Conservation (phyloP, 352 stramenopile species). For the Phytophthora hybrid region DNA sequence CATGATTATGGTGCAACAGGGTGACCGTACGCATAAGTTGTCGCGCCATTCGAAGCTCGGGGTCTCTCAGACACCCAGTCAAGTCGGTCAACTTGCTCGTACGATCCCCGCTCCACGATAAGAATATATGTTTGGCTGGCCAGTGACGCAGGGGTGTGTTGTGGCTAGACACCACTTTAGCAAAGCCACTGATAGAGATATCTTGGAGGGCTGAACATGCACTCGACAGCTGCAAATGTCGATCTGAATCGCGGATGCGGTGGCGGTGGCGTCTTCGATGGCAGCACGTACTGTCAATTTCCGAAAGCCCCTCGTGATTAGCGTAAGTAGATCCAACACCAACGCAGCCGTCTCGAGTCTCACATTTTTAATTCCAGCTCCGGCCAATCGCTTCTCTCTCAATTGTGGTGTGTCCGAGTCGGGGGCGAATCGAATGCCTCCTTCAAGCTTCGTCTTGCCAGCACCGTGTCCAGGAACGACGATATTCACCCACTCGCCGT, state of each 20-base stretch:
- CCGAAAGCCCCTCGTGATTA: not conserved
- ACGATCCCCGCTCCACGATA: no score
- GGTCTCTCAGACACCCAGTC: no score
- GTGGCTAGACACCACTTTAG: not conserved
- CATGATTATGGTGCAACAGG: no score
- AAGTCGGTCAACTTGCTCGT: no score
- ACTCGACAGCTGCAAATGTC: not conserved
- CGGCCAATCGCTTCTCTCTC: not conserved
- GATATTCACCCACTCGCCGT: not conserved
- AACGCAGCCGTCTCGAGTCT: not conserved
- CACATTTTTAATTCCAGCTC: no score
- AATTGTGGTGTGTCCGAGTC: not conserved
- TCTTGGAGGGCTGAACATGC: not conserved
- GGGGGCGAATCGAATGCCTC: not conserved
- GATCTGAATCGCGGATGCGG: not conserved
- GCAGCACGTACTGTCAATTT: no score
- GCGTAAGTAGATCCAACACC: not conserved
- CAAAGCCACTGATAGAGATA: not conserved
- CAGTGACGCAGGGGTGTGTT: not conserved
- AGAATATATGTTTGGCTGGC: not conserved
- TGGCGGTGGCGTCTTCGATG: not conserved
- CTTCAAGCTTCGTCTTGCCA: not conserved
- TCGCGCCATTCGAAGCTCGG: no score
- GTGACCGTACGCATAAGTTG: no score
- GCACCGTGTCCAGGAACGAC: constrained; percentile 9